Conservation (phyloP, 108 stramenopile species). For the Skeletonema menzelii region DNA sequence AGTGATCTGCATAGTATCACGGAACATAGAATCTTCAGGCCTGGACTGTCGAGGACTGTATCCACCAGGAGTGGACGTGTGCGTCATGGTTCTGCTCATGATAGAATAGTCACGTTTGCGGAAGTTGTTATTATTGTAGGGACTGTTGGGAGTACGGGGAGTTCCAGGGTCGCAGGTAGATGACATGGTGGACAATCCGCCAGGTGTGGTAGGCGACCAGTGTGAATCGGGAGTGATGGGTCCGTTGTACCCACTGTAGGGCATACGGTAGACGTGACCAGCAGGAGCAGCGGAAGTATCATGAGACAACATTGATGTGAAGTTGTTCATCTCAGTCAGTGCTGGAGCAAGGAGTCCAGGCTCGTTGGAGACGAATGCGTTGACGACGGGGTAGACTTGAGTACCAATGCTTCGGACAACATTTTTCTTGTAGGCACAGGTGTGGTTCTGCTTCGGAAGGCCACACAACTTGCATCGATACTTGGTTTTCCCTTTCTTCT, state of each 20-base stretch:
- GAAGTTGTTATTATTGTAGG: conserved; percentile 8
- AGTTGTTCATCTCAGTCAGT: conserved; percentile 83
- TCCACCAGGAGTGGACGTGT: conserved; percentile 21
- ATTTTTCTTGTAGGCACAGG: conserved; percentile 64
- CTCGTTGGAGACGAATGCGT: conserved; percentile 70
- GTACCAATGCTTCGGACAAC: conserved; percentile 79
- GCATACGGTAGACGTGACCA: conserved; percentile 4
- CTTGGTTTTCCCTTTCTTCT: conserved; percentile 41
- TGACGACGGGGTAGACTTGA: conserved; percentile 77
- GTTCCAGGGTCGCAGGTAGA: conserved; percentile 18
- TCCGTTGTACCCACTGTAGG: conserved; percentile 12
- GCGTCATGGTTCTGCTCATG: conserved; percentile 38
- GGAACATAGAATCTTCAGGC: conserved; percentile 25
- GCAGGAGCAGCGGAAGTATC: conserved; percentile 23
- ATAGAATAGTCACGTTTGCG: conserved; percentile 23
- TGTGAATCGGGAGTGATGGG: conserved; percentile 36
- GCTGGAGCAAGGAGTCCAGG: conserved; percentile 72
- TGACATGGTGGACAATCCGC: conserved; percentile 31
- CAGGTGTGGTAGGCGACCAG: conserved; percentile 46
- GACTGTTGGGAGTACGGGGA: conserved; percentile 2
- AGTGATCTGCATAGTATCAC: conserved; percentile 52
- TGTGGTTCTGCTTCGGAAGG: conserved; percentile 85
- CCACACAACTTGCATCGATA: conserved; percentile 84
- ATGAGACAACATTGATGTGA: conserved; percentile 57
- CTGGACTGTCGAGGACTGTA: not conserved